phyloP scores from a whole-genome alignment of 2,329 filamentous ascomycete genomes.

The Trichoderma sp. region DNA sequence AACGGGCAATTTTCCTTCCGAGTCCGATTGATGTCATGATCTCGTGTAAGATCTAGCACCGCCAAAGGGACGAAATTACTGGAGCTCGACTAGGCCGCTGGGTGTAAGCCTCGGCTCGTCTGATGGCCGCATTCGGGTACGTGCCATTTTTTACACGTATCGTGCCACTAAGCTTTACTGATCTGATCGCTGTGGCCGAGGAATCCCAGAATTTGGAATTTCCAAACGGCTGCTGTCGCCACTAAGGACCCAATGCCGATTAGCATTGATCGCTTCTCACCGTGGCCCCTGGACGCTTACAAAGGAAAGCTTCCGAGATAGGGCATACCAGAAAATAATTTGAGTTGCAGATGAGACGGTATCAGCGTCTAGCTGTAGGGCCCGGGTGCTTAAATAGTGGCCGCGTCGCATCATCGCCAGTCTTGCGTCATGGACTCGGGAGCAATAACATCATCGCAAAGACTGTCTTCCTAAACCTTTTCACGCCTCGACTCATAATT shows the following conservation, averaged over 20 bases:
- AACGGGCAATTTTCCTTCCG: not conserved
- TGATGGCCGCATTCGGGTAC: not conserved
- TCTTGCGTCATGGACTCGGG: not conserved
- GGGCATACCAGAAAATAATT: not conserved
- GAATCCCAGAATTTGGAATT: not conserved
- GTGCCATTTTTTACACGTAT: not conserved
- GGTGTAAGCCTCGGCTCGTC: not conserved
- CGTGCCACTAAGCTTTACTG: too few species aligned
- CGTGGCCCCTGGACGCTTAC: not conserved
- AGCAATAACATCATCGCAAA: not conserved
- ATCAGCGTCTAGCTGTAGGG: not conserved
- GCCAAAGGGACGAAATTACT: not conserved
- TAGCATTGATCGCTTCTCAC: not conserved
- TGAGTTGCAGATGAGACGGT: not conserved
- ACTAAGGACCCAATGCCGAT: not conserved
- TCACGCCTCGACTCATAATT: not conserved
- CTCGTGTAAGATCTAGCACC: not conserved
- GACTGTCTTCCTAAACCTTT: not conserved
- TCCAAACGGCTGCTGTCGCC: not conserved
- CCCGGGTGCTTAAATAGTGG: not conserved
- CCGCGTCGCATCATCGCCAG: not conserved
- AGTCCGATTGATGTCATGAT: constrained; percentile 2
- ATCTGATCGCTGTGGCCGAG: not conserved
- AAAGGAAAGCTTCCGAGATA: not conserved
- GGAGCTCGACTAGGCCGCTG: not conserved